Percentiles rank a stretch among this genome's conserved stretches.
Conservation (phyloP, 257 asterid genomes). For the Forsythia viridissima region DNA sequence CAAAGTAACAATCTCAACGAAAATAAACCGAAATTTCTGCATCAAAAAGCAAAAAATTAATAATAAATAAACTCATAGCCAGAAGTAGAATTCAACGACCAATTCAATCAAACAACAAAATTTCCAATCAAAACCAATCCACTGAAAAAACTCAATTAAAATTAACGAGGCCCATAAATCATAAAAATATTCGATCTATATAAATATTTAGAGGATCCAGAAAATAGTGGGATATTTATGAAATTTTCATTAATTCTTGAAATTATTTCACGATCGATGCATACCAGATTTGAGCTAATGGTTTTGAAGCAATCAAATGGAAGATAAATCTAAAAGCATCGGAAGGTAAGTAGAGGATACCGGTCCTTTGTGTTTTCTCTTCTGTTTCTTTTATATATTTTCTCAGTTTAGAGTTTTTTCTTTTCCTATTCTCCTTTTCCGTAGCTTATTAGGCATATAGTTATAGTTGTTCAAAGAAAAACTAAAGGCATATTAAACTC, state of each 20-base stretch:
- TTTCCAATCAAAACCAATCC: conserved; percentile 37
- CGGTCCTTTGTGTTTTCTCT: conserved; percentile 23
- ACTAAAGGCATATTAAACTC: too few species aligned
- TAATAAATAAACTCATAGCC: neutral
- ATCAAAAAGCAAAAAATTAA: conserved; percentile 25
- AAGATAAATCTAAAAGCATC: conserved; percentile 61
- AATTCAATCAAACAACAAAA: conserved; percentile 38
- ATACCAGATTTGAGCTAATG: conserved; percentile 68
- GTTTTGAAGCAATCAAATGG: conserved; percentile 50
- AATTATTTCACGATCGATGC: conserved; percentile 39
- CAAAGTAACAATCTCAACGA: conserved; percentile 11
- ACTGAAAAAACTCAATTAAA: conserved; percentile 27
- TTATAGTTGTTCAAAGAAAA: too few species aligned
- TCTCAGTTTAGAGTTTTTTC: conserved; percentile 15
- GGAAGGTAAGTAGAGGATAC: conserved; percentile 23
- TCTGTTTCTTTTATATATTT: conserved; percentile 6
- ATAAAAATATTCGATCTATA: conserved; percentile 32
- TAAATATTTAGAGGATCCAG: conserved; percentile 36
- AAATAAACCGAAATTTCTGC: conserved; percentile 33
- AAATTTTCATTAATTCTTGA: conserved; percentile 18
- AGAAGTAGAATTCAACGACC: conserved; percentile 26
- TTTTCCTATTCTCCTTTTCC: too few species aligned
- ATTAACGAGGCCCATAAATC: conserved; percentile 17
- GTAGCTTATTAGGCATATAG: too few species aligned
- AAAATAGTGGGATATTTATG: conserved; percentile 21